phyloP scores from a whole-genome alignment of 768 basidiomycete species.

The Lentinus brumalis region DNA sequence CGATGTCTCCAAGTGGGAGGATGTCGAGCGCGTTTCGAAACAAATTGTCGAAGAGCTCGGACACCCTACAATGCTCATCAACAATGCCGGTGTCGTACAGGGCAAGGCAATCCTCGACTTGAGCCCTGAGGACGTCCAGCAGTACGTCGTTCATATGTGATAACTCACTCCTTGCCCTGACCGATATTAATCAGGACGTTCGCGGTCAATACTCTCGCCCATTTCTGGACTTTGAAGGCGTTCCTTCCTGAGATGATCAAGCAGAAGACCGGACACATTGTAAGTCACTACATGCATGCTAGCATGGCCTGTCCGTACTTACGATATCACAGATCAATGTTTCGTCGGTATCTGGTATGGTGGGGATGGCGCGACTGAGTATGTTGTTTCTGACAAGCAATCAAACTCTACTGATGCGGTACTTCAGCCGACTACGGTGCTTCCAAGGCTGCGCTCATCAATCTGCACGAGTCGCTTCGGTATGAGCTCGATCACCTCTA shows the following conservation, averaged over 20 bases:
- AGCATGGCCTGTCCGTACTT: not conserved
- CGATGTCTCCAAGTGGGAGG: constrained; percentile 87
- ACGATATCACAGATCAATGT: constrained; percentile 61
- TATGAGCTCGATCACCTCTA: constrained; percentile 88
- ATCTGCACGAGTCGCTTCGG: constrained; percentile 81
- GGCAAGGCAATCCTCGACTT: constrained; percentile 87
- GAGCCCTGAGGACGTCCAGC: constrained; percentile 70
- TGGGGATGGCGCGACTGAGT: constrained; percentile 79
- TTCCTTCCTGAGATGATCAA: constrained; percentile 90
- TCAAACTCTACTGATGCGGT: not conserved
- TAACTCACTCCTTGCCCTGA: not conserved
- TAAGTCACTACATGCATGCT: constrained; percentile 37
- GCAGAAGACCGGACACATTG: constrained; percentile 81
- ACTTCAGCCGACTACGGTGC: constrained; percentile 82
- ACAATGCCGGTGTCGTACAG: constrained; percentile 94
- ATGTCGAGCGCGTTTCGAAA: constrained; percentile 76
- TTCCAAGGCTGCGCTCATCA: constrained; percentile 87
- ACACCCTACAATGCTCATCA: constrained; percentile 85
- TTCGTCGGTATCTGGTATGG: constrained; percentile 71
- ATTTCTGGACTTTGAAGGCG: constrained; percentile 91
- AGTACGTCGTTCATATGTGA: constrained; percentile 50
- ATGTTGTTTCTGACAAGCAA: constrained; percentile 30
- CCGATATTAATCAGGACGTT: constrained; percentile 66
- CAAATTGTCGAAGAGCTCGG: constrained; percentile 84
- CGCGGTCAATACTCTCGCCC: constrained; percentile 81